Base-by-base conservation (phyloP, 1,284 basidiomycete genomes). In the Puccinia sorghi region DNA sequence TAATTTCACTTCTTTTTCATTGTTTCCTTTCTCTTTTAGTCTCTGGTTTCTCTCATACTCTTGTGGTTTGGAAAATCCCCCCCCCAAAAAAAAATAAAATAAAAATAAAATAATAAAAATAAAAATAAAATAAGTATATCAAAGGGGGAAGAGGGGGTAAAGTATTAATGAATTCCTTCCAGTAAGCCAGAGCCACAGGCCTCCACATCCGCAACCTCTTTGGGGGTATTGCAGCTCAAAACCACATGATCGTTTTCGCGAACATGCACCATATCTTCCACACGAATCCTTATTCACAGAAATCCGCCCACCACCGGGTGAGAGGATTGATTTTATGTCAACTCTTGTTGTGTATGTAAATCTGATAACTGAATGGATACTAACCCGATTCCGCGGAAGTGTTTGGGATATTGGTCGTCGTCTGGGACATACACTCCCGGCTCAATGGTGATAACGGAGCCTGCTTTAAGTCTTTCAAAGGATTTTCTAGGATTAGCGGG, bases 191-290 rank as follows among this genome's bases (percentile, higher is more conserved):
- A 75, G 37, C 41, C 48, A 52, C 73, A 75, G 41, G 73, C 92
- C 85, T 97, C 94, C 2, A 97, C 88, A 83, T 97, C 94, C 9
- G 85, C 89, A 89, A 91, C 90, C 88, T 97, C 94, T 83, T 96
- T 96, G 0, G 94, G 94, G 46, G 93, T 93, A 63, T 89, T 86
- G 11, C 90, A 89, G 57, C 89, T 91, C 11, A 97, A 85, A 0
- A 97, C 88, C 4, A 88, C 84, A 0, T 91, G 89, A 79, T 91
- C 86, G 32, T 90, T 86, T 81, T 89, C 87, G 1, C 90, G 89
- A 11, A 97, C 88, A 0, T 94, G 87, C 0, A 97, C 90, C 82
- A 94, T 93, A 82, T 97, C 94, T 90, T 93, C 81, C 9, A 80
- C 54, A 52, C 72, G 79, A 17, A 64, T 22, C 12, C 57, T 59